These are phyloP conservation scores for Podaxis pistillaris DNA, from an alignment of 768 basidiomycete species.

Conservation along the genomic window DNA sequence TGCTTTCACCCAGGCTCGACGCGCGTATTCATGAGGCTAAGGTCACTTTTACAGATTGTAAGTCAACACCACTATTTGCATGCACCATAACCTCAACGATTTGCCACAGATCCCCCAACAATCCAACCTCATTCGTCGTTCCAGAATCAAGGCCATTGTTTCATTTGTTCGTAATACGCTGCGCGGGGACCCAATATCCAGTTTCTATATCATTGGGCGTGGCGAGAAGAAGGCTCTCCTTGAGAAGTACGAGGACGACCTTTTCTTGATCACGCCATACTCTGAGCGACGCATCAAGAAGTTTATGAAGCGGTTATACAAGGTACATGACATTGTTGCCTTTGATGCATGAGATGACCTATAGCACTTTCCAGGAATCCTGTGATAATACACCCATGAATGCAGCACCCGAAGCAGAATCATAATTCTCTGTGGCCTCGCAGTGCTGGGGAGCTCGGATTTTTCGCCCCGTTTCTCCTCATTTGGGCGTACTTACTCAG, in stretches of 20 bases:
- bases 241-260: neutral
- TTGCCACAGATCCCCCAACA: neutral
- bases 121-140: neutral
- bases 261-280: neutral
- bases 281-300: neutral
- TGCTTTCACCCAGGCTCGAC: neutral
- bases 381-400: too few species aligned
- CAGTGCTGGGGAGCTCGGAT: too few species aligned
- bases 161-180: neutral
- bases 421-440: too few species aligned
- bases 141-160: neutral
- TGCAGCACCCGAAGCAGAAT: too few species aligned
- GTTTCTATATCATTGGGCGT: neutral
- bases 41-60: neutral
- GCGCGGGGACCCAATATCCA: neutral
- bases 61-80: neutral
- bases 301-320: neutral
- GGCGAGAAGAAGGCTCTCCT: neutral
- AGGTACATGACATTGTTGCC: neutral
- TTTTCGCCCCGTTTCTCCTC: too few species aligned
- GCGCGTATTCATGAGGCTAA: neutral
- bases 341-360: neutral
- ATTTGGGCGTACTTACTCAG: too few species aligned
- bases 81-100: neutral
- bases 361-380: neutral